Evolutionary conservation across 371 early-diverging fungal species (phyloP).

Genomic region (Lichtheimia ramosa): DNA sequence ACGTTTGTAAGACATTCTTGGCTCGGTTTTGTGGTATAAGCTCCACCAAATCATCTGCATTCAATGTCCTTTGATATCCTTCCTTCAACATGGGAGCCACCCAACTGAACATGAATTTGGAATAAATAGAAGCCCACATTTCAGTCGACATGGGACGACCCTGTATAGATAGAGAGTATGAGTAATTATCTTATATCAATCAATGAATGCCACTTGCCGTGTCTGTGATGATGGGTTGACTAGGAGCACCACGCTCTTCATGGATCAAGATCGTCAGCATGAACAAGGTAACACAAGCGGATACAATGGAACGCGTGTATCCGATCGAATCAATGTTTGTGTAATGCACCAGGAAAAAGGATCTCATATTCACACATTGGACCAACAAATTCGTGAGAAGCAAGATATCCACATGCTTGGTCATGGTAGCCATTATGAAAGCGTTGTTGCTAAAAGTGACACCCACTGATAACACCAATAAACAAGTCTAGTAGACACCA

Average conservation of each 20-base stretch:
- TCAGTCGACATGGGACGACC: slow-evolving; percentile 52
- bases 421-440: slow-evolving; percentile 8
- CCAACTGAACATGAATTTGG: slow-evolving; percentile 56
- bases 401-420: slow-evolving; percentile 27
- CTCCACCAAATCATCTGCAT: slow-evolving; percentile 53
- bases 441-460: slow-evolving; percentile 19
- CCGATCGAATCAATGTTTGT: slow-evolving; percentile 14
- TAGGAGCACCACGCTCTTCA: slow-evolving; percentile 31
- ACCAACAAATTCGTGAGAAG: slow-evolving; percentile 22
- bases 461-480: slow-evolving; percentile 20
- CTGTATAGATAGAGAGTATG: slow-evolving; percentile 1
- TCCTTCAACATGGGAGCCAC: slow-evolving; percentile 52
- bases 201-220: slow-evolving; percentile 19
- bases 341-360: slow-evolving; percentile 30
- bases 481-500: not conserved
- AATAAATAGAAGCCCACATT: slow-evolving; percentile 53
- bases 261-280: slow-evolving; percentile 25
- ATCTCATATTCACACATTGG: slow-evolving; percentile 26
- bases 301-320: slow-evolving; percentile 24
- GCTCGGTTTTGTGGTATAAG: slow-evolving; percentile 36
- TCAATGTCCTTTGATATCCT: slow-evolving; percentile 45
- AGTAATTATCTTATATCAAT: not conserved
- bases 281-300: slow-evolving; percentile 8
- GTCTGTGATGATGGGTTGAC: slow-evolving; percentile 28
- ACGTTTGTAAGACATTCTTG: slow-evolving; percentile 23